phyloP scores from a whole-genome alignment of 768 basidiomycete species.

The Suillus brevipes region DNA sequence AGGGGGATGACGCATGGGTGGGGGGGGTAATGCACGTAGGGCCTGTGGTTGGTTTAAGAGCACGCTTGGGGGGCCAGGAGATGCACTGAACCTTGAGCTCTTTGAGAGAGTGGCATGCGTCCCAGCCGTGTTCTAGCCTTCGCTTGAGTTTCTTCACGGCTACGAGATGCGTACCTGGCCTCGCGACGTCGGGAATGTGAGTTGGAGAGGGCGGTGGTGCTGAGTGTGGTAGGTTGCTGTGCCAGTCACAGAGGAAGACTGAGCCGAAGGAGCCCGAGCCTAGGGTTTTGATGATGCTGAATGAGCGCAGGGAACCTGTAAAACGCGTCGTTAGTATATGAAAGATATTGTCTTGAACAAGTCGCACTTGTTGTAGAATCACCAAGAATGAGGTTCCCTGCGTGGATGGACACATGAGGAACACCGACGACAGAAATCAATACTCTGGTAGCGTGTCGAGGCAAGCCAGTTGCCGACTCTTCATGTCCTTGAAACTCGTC shows the following conservation, averaged over 20 bases:
- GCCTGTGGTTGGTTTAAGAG: constrained; percentile 54
- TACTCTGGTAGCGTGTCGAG: background rate
- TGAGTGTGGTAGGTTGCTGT: constrained; percentile 88
- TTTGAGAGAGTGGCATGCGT: constrained; percentile 91
- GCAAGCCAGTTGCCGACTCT: background rate
- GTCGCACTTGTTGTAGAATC: constrained; percentile 67
- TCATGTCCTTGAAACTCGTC: background rate
- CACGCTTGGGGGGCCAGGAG: constrained; percentile 16
- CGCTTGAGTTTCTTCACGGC: constrained; percentile 98
- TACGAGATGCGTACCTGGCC: constrained; percentile 92
- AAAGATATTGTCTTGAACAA: no score
- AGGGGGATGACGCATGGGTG: constrained; percentile 98
- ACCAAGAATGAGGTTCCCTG: constrained; percentile 71
- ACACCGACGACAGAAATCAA: constrained; percentile 61
- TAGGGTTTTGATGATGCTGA: constrained; percentile 92
- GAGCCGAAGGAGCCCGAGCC: constrained; percentile 99
- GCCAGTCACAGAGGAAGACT: constrained; percentile 99
- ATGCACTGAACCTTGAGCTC: constrained; percentile 76
- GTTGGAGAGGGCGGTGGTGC: constrained; percentile 83
- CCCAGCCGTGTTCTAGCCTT: constrained; percentile 97
- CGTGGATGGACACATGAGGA: constrained; percentile 71
- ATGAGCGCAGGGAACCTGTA: constrained; percentile 82
- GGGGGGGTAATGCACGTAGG: constrained; percentile 85
- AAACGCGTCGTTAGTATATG: constrained; percentile 17
- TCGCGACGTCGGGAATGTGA: no score